Conservation (phyloP, 257 asterid genomes). For the Henckelia pumila region DNA sequence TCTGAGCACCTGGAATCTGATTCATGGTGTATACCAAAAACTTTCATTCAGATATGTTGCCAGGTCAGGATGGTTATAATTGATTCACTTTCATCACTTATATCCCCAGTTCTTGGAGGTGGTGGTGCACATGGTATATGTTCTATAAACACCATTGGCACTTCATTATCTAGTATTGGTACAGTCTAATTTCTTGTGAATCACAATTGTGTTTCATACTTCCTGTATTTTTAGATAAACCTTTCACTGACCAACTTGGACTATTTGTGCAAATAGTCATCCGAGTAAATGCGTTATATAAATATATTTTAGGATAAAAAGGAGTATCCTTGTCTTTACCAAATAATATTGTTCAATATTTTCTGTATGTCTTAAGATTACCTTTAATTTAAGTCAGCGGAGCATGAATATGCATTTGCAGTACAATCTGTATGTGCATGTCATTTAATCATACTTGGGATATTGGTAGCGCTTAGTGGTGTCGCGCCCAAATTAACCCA, state of each 20-base stretch:
- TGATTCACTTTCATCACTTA: slow-evolving; percentile 83
- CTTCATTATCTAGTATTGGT: not conserved
- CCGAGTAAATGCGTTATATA: slow-evolving; percentile 5
- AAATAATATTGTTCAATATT: slow-evolving; percentile 9
- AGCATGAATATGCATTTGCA: slow-evolving; percentile 17
- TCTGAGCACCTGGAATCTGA: slow-evolving; percentile 5
- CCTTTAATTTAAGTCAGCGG: not conserved
- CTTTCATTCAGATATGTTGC: slow-evolving; percentile 38
- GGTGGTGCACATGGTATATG: slow-evolving; percentile 63
- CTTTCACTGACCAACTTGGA: not conserved
- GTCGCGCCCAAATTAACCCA: no score
- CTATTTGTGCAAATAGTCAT: not conserved
- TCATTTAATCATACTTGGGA: slow-evolving; percentile 4
- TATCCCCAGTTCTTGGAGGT: slow-evolving; percentile 82
- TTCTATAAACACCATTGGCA: slow-evolving; percentile 5
- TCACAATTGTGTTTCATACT: not conserved
- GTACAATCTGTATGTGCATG: slow-evolving; percentile 13
- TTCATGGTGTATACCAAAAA: slow-evolving; percentile 4
- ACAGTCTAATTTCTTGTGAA: no score
- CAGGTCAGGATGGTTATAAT: slow-evolving; percentile 61
- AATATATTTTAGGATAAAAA: not conserved
- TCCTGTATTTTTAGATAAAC: not conserved
- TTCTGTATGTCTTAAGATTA: not conserved
- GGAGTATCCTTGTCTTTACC: not conserved
- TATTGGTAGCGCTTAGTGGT: no score